Conservation (phyloP, 129 eudicot species). For the Pulicaria dysenterica region DNA sequence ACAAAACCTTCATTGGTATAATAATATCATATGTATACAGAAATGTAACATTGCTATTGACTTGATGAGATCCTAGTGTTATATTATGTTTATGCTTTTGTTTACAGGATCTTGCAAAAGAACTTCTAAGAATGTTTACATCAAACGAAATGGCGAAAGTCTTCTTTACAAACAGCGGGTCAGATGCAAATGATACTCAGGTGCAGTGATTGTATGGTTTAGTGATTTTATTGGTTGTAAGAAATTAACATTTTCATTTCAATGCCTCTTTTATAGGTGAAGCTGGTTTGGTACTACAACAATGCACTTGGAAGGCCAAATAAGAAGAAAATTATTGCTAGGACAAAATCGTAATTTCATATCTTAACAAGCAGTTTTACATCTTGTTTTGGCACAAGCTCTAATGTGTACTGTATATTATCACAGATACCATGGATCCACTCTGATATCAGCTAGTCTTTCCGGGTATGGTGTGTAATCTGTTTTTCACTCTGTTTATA, state of each 20-base stretch:
- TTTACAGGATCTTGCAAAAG: constrained; percentile 81
- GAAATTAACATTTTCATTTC: not conserved
- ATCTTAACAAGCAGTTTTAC: constrained; percentile 5
- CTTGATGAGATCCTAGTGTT: constrained; percentile 17
- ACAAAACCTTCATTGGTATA: constrained; percentile 85
- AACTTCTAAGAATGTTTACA: constrained; percentile 69
- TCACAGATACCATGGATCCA: constrained; percentile 93
- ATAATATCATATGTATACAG: not conserved
- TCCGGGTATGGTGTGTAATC: constrained; percentile 61
- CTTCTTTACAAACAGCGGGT: constrained; percentile 88
- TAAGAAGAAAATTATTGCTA: constrained; percentile 90
- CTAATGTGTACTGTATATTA: constrained; percentile 21
- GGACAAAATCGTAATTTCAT: constrained; percentile 70
- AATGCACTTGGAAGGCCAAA: constrained; percentile 94
- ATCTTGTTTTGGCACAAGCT: not conserved
- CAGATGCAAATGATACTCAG: constrained; percentile 97
- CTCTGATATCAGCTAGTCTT: constrained; percentile 88
- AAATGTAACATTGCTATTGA: not conserved
- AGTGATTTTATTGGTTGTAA: not conserved
- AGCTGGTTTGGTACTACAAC: constrained; percentile 97
- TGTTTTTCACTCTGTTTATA: constrained; percentile 2
- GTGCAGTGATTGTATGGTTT: constrained; percentile 31
- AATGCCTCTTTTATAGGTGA: constrained; percentile 59
- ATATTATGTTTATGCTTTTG: not conserved
- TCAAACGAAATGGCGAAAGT: constrained; percentile 78